These are phyloP conservation scores for Musa balbisiana DNA, from an alignment of 202 grass and related monocot species.

Conservation along the genomic window DNA sequence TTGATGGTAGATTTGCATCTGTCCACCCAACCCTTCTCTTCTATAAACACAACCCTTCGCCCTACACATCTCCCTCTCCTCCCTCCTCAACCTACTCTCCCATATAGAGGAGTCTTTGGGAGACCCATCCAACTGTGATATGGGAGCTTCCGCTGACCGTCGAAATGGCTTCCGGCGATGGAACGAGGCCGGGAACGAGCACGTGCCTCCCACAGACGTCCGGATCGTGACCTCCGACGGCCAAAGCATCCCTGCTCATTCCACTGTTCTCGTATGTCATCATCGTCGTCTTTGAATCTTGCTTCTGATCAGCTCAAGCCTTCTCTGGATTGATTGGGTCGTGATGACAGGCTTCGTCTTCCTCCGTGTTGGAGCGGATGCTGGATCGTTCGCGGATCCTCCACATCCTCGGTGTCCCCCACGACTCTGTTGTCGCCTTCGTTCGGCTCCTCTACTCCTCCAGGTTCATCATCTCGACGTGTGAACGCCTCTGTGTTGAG, in stretches of 20 bases:
- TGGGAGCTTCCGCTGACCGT: slow-evolving; percentile 2
- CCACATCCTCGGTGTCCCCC: slow-evolving; percentile 35
- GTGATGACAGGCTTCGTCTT: slow-evolving; percentile 41
- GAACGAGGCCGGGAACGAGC: not conserved
- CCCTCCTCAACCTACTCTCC: no score
- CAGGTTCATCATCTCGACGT: slow-evolving; percentile 17
- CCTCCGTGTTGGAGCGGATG: slow-evolving; percentile 66
- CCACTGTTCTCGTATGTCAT: slow-evolving; percentile 44
- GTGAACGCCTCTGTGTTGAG: not conserved
- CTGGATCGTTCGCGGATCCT: slow-evolving; percentile 27
- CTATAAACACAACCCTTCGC: not conserved
- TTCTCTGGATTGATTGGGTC: not conserved
- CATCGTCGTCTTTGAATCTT: not conserved
- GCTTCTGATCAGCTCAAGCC: not conserved
- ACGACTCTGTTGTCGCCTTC: slow-evolving; percentile 49
- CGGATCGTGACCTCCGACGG: slow-evolving; percentile 54
- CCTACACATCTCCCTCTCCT: not conserved
- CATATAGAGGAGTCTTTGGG: not conserved
- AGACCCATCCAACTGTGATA: not conserved
- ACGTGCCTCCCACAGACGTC: slow-evolving; percentile 31
- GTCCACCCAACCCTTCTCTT: not conserved
- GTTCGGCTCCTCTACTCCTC: slow-evolving; percentile 48
- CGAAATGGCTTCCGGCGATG: slow-evolving; percentile 17
- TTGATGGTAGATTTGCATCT: not conserved
- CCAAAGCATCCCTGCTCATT: slow-evolving; percentile 44